Evolutionary conservation across 2,329 filamentous ascomycete genomes (phyloP), one percentile per base, ranked within the genome.

Genomic region (Madurella mycetomatis): DNA sequence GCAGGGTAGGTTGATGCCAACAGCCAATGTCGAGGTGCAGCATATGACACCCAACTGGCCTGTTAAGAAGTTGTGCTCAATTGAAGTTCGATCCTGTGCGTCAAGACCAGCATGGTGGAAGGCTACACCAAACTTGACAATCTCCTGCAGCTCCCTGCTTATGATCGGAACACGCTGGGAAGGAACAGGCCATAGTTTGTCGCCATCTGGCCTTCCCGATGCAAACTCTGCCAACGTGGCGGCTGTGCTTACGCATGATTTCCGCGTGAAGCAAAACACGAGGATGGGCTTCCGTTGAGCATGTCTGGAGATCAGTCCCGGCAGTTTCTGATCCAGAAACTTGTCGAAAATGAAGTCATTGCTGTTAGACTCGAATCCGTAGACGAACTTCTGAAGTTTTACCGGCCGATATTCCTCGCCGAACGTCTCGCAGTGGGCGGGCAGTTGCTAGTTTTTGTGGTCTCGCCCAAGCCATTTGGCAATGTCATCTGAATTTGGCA

Each of bases 341-440:
- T 83, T 87, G 57, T 94, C 89, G 60, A 95, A 92, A 0, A 78
- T 80, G 67, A 88, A 94, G 56, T 92, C 87, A 67, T 92, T 94
- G 15, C 73, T 70, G 17, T 70, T 76, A 13, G 69, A 75, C 4
- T 83, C 77, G 67, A 86, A 90, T 0, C 89, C 89, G 65, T 88
- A 85, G 0, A 95, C 88, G 67, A 87, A 79, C 66, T 88, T 92
- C 62, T 86, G 80, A 32, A 95, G 71, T 60, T 83, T 85, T 1
- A 95, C 89, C 0, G 90, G 90, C 16, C 90, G 80, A 61, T 91
- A 89, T 9, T 89, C 86, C 67, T 94, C 89, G 0, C 86, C 86
- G 65, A 94, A 94, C 2, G 78, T 78, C 65, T 91, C 85, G 44
- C 79, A 75, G 19, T 75, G 74, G 1, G 90, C 89, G 13, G 88